phyloP scores from a whole-genome alignment of 352 stramenopile species.

The Pythium brachiatum region DNA sequence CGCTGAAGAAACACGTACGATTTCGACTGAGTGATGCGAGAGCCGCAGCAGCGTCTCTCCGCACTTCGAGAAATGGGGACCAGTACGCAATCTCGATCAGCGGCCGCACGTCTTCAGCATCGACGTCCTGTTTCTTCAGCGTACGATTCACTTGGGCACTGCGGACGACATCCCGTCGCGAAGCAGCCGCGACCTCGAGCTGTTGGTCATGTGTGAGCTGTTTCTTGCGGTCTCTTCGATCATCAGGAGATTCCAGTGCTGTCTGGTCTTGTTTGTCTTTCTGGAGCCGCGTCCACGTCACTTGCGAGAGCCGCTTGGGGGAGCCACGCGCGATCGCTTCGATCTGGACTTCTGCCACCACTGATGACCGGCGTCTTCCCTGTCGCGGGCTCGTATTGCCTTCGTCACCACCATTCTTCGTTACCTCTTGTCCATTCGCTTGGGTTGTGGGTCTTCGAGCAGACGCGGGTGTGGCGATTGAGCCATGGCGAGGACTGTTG shows the following conservation, averaged over 20 bases:
- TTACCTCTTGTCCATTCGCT: background rate
- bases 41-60: slow-evolving; percentile 68
- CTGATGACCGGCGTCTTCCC: background rate
- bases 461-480: background rate
- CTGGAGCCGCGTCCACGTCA: slow-evolving; percentile 25
- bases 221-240: slow-evolving; percentile 5
- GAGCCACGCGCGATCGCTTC: slow-evolving; percentile 23
- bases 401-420: background rate
- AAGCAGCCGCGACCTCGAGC: slow-evolving; percentile 14
- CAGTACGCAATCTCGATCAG: slow-evolving; percentile 88
- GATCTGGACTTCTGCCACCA: slow-evolving; percentile 18
- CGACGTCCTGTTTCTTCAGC: slow-evolving; percentile 52
- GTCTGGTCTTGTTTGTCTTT: slow-evolving; percentile 16
- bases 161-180: slow-evolving; percentile 18
- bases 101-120: slow-evolving; percentile 61
- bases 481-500: background rate
- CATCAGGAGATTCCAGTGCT: background rate
- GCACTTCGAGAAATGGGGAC: slow-evolving; percentile 79
- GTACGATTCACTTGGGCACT: slow-evolving; percentile 21
- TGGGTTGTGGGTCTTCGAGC: background rate
- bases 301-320: slow-evolving; percentile 22
- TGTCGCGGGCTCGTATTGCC: background rate
- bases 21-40: slow-evolving; percentile 77
- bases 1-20: slow-evolving; percentile 29
- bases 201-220: slow-evolving; percentile 24